These are phyloP conservation scores for Evernia prunastri DNA, from an alignment of 495 filamentous ascomycete genomes.

Conservation along the genomic window DNA sequence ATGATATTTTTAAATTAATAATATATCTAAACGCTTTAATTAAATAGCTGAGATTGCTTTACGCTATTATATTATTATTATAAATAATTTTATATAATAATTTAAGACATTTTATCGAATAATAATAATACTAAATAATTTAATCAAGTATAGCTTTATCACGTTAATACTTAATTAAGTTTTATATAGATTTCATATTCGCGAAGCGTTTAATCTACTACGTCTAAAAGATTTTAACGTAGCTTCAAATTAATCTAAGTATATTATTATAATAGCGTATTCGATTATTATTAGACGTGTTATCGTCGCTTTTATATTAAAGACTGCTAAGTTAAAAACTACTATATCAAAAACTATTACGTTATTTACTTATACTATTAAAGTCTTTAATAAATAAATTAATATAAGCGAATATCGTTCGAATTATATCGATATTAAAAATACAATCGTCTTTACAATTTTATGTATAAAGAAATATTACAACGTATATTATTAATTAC, in stretches of 20 bases:
- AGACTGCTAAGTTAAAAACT: too few relatives aligned
- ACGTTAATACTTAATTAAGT: background rate
- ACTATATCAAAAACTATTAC: too few relatives aligned
- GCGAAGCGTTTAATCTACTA: background rate
- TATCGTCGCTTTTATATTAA: too few relatives aligned
- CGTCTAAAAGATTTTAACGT: background rate
- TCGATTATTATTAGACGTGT: too few relatives aligned
- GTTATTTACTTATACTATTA: too few relatives aligned
- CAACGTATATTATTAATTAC: background rate
- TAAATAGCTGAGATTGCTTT: background rate
- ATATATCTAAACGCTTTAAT: background rate
- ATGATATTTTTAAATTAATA: background rate
- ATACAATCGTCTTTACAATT: background rate
- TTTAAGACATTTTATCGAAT: background rate
- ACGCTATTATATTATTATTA: background rate
- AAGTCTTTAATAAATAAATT: too few relatives aligned
- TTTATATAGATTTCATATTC: background rate
- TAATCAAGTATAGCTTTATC: background rate
- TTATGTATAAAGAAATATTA: background rate
- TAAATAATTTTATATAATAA: background rate
- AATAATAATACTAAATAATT: background rate
- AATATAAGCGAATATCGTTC: background rate
- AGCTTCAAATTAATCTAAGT: too few relatives aligned
- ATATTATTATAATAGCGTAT: too few relatives aligned
- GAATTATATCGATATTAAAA: background rate